Evolutionary conservation across 1,284 basidiomycete genomes (phyloP), one percentile per base, ranked within the genome.

Genomic region (Cutaneotrichosporon sp.): DNA sequence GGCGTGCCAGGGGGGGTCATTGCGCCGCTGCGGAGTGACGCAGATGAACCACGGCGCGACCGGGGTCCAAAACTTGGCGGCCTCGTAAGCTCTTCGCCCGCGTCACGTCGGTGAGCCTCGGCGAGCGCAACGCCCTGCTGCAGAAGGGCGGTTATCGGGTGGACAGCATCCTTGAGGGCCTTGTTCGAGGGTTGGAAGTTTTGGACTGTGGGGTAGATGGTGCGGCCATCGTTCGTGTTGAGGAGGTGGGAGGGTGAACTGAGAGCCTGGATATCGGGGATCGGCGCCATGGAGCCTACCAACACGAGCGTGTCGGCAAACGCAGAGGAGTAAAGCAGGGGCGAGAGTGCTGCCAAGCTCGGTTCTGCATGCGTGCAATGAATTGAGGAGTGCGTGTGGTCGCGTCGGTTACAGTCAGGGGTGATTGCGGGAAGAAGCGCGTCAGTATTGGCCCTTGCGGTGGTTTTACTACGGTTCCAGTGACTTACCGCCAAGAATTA

Each of bases 261-360:
- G n/a, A 69, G 59, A 2, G 64, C 61, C 43, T 70, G 62, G 22
- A 72, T 65, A 22, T 62, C 60, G 12, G 66, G 63, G 2, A 59
- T 26, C 4, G 68, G 62, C 12, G 53, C 37, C 7, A 50, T 37
- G 1, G 63, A 58, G 14, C 64, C 68, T 22, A 72, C 59, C 10
- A 72, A 59, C 10, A 72, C 46, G 12, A 70, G 58, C 0, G 69
- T 72, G 33, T 63, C 51, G 10, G 56, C 43, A 50, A 68, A 72
- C 1, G 52, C 41, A 0, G 62, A 59, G 41, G 68, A 66, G 45
- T 66, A 66, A 8, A 72, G 57, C 4, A 72, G 44, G 1, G 69
- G 69, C 0, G 62, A 56, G 20, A 72, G 60, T 0, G 65, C 46
- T 13, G 60, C 54, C 10, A 60, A 47, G 1, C 63, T 64, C 2